Percentiles rank a stretch among this genome's conserved stretches.
phyloP scores from a whole-genome alignment of 306 rosid species.

The Rosa persica region DNA sequence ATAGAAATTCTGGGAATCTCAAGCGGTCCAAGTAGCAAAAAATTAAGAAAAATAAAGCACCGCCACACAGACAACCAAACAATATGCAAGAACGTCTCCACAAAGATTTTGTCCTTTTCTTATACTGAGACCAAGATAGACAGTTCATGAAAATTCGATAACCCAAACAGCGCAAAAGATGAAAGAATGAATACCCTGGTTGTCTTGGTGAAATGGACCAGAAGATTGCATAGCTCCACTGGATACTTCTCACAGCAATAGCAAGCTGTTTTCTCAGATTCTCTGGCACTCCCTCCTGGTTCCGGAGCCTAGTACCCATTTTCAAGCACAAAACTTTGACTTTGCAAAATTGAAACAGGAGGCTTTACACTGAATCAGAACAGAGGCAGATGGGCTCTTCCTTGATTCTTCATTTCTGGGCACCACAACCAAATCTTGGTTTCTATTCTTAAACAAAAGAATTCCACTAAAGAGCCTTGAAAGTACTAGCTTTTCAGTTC shows the following conservation, averaged over 20 bases:
- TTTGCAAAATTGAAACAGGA: conserved; percentile 8
- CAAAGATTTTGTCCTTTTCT: background rate
- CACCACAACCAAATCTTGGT: conserved; percentile 20
- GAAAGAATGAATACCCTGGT: conserved; percentile 48
- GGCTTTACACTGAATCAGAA: conserved; percentile 2
- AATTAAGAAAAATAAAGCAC: background rate
- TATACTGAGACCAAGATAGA: background rate
- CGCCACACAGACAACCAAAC: background rate
- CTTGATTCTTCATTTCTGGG: conserved; percentile 24
- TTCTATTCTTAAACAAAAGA: background rate
- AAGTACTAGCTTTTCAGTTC: conserved; percentile 14
- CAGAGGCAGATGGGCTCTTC: conserved; percentile 10
- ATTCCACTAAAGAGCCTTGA: background rate
- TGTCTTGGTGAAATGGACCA: conserved; percentile 62
- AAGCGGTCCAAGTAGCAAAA: conserved; percentile 15
- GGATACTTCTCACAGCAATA: conserved; percentile 75
- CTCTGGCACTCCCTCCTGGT: conserved; percentile 40
- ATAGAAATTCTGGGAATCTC: background rate
- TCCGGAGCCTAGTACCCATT: conserved; percentile 31
- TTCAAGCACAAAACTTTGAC: conserved; percentile 26
- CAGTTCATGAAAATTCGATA: background rate
- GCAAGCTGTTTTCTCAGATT: conserved; percentile 71
- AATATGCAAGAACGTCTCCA: background rate
- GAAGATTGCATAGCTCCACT: conserved; percentile 84
- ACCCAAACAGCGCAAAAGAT: conserved; percentile 7